Evolutionary conservation across 2,329 filamentous ascomycete species (phyloP), one percentile per base, ranked within the genome.

Genomic region (Rhexocercosporidium sp.): DNA sequence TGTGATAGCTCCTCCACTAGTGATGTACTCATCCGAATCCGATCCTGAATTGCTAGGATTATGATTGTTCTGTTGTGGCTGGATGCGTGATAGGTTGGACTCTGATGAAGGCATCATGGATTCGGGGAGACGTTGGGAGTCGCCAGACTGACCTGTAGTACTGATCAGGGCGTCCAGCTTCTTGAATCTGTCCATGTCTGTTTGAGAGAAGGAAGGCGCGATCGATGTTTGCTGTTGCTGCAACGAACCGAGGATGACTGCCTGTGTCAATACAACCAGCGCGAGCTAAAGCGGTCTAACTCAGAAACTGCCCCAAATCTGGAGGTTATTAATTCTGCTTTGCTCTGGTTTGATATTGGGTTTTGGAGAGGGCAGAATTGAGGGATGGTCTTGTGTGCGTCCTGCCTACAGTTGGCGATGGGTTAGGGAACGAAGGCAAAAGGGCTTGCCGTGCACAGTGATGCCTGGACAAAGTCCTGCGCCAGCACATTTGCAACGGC

Each of bases 21-120:
- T 65, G 16, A 65, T 8, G n/a, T 74, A 70, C 41, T 70, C 62
- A 9, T 73, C 70, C 5, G 69, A 69, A 44, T 72, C 71, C 6
- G 69, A 72, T 27, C 66, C 68, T 31, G 70, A 68, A 39, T 72
- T 69, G 3, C 65, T 25, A 44, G 65, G 54, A n/a, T 54, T 25
- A n/a, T 66, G 29, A 20, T 60, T 64, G 16, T 57, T 54, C 51
- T n/a, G n/a, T 41, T 31, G 51, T 18, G 22, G 22, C 27, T 53
- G n/a, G 18, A 63, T 22, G 14, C 18, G 34, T 16, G 22, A 22
- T 11, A 20, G 12, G 46, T 9, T 51, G 20, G n/a, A 22, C 39
- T 63, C 25, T 7, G 29, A 20, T 46, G 41, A 60, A 41, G 12
- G 63, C 60, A 64, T 68, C 46, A 8, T 41, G 34, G 29, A 69